Conservation (phyloP, 2,329 filamentous ascomycete species). For the Fusarium temperatum region DNA sequence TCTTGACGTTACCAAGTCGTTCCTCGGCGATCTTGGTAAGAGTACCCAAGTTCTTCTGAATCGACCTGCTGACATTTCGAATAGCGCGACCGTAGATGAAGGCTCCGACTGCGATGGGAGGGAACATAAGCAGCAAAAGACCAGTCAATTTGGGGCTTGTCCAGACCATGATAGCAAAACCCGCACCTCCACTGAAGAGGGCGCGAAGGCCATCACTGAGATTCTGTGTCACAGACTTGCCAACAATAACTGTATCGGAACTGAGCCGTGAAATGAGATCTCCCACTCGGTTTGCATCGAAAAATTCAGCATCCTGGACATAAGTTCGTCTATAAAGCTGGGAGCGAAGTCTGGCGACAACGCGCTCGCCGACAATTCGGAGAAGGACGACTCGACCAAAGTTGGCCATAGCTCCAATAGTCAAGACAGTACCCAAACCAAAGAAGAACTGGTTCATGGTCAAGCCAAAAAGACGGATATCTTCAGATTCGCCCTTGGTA, state of each 20-base stretch:
- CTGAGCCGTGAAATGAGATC: slow-evolving; percentile 95
- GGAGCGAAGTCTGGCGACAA: slow-evolving; percentile 88
- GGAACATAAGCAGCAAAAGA: slow-evolving; percentile 85
- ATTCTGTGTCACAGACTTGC: slow-evolving; percentile 98
- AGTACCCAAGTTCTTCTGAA: slow-evolving; percentile 92
- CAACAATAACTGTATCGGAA: slow-evolving; percentile 96
- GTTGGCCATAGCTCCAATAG: slow-evolving; percentile 86
- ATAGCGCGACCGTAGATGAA: slow-evolving; percentile 93
- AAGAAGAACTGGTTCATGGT: slow-evolving; percentile 89
- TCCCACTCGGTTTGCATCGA: slow-evolving; percentile 95
- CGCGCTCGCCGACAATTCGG: slow-evolving; percentile 92
- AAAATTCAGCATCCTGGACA: slow-evolving; percentile 98
- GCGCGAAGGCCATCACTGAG: slow-evolving; percentile 94
- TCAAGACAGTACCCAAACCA: slow-evolving; percentile 78
- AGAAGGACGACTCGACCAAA: slow-evolving; percentile 94
- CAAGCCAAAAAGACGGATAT: slow-evolving; percentile 80
- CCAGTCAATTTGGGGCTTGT: slow-evolving; percentile 91
- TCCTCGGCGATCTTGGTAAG: slow-evolving; percentile 98
- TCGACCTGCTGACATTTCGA: slow-evolving; percentile 87
- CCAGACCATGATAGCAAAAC: slow-evolving; percentile 94
- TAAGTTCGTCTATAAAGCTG: slow-evolving; percentile 92
- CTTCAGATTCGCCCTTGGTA: slow-evolving; percentile 75
- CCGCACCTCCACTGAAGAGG: slow-evolving; percentile 87
- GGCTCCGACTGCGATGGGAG: slow-evolving; percentile 87
- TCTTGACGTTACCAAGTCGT: slow-evolving; percentile 94